Conservation (phyloP, 2,329 filamentous ascomycete genomes). For the Metarhizium brunneum region DNA sequence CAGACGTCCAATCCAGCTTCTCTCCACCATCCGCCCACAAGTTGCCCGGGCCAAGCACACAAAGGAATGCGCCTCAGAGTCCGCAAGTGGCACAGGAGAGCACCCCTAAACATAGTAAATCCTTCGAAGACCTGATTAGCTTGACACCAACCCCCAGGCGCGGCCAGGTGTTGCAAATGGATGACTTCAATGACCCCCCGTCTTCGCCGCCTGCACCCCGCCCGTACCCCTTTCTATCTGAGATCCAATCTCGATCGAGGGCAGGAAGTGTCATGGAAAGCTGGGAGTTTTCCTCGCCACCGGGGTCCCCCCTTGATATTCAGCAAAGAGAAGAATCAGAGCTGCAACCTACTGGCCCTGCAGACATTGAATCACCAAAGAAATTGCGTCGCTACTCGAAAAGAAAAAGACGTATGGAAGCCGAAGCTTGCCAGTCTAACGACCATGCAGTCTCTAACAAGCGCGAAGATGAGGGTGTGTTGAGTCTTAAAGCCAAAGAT, state of each 20-base stretch:
- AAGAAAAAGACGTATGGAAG: constrained; percentile 6
- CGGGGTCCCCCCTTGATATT: constrained; percentile 36
- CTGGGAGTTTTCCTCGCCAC: constrained; percentile 51
- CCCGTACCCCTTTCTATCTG: constrained; percentile 40
- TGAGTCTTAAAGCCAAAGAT: constrained; percentile 5
- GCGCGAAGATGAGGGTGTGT: not conserved
- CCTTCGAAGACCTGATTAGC: constrained; percentile 43
- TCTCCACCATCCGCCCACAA: constrained; percentile 14
- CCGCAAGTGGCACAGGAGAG: constrained; percentile 23
- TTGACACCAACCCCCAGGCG: constrained; percentile 53
- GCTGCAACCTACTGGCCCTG: constrained; percentile 7
- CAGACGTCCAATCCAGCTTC: constrained; percentile 52
- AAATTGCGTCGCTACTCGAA: constrained; percentile 9
- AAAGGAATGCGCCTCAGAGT: constrained; percentile 6
- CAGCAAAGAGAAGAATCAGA: constrained; percentile 16
- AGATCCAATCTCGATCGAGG: constrained; percentile 41
- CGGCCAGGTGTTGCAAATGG: constrained; percentile 39
- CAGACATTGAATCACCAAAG: constrained; percentile 7
- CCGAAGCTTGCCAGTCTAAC: not conserved
- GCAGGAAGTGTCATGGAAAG: constrained; percentile 22
- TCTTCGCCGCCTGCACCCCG: constrained; percentile 50
- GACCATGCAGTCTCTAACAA: not conserved
- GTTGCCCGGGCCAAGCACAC: constrained; percentile 9
- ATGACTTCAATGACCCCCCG: constrained; percentile 43
- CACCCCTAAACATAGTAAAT: constrained; percentile 35